Evolutionary conservation across 345 rosid genomes (phyloP), one percentile per base, ranked within the genome.

Genomic region (Lepidium africanum): DNA sequence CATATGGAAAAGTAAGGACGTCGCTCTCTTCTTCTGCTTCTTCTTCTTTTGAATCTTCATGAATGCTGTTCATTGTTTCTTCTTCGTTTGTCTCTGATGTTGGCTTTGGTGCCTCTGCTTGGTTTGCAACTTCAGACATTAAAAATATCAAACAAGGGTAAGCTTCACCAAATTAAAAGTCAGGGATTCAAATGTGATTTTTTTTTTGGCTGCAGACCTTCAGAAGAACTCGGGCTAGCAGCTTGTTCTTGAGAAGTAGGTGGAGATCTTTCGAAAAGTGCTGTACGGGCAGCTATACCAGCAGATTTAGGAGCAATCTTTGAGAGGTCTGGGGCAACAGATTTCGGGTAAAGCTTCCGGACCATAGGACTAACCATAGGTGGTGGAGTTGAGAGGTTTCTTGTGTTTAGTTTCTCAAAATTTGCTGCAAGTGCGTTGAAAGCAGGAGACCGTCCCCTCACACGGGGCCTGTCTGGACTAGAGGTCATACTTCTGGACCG

Each of bases 371-470:
- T 64, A 56, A 75, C 78, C 73, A 85, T 81, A n/a, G 98, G 96
- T 10, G 99, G 99, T 27, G 99, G 99, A 78, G 99, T 95, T 46
- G 99, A 95, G 63, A 84, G 97, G 80, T 91, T 95, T 73, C 98
- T 82, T 21, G 83, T 58, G 77, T 65, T 91, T 55, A 87, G 58
- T 73, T 80, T 95, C 83, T 92, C 99, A 77, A 95, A 95, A 75
- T 67, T 91, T 67, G 98, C 96, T 65, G 99, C 99, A 35, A 95
- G 87, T 32, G 94, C 94, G 68, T 84, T 95, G 86, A 95, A 95
- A 64, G 98, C 96, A 13, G 98, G 99, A 66, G 99, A 95, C 79
- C 99, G 86, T 54, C 99, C 99, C 75, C 99, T 84, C 68, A 89
- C 96, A 10, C 98, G 97, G 72, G 88, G 92, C 76, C 99, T 83